Evolutionary conservation across 2,329 filamentous ascomycete species (phyloP), one percentile per base, ranked within the genome.

Genomic region (Drechslerella dactyloides): DNA sequence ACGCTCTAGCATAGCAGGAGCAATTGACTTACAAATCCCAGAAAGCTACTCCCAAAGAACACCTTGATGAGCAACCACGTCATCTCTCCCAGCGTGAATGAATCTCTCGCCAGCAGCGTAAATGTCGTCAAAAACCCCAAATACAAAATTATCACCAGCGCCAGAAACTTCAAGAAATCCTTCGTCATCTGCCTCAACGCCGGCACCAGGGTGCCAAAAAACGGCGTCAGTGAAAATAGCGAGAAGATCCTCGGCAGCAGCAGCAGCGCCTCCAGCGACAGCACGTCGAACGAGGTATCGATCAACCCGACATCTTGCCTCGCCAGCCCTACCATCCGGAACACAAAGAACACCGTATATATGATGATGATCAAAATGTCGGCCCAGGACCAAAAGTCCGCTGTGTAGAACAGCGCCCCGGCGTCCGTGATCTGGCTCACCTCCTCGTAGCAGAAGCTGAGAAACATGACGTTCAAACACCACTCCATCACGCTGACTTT

Each of bases 141-240:
- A 78, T 96, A 96, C 58, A 96, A 81, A 60, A 96, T 89, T 53
- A 91, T 82, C 48, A 76, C 74, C 66, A 75, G 58, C 15, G 75
- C 64, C 80, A 87, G 85, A 78, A 94, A 96, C 77, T 93, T 93
- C 79, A 93, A 80, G 78, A 96, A 96, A 78, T 96, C 91, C 79
- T 93, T 93, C 42, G 90, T 90, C 93, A 97, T 97, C 78, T 93
- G 91, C 78, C 94, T 94, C 56, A 97, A 83, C 74, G 93, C 96
- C 0, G 92, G 93, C 69, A 97, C 93, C 82, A 85, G 75, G 0
- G 90, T 94, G 46, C 91, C 93, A 84, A 94, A 97, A 78, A 96
- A 96, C 0, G 91, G 90, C 76, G 91, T 91, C 74, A 97, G 80
- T 78, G 90, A 93, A 74, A 96, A 84, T 58, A 97, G 85, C 13